A percentile compares a stretch with the other conserved stretches of the same genome.
phyloP scores from a whole-genome alignment of 208 protist genomes.

The Trichomonas vaginalis region DNA sequence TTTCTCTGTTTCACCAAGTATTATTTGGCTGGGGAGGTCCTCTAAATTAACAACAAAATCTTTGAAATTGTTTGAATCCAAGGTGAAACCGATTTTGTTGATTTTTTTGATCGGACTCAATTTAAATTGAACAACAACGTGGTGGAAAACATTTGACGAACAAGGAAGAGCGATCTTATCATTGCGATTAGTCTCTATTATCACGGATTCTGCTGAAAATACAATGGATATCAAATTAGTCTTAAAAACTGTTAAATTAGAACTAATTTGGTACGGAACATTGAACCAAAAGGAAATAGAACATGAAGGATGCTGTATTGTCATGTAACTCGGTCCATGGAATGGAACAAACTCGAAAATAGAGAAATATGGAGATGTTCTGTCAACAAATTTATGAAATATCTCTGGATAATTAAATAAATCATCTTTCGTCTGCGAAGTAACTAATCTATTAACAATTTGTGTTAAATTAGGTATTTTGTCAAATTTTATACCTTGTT shows the following conservation, averaged over 20 bases:
- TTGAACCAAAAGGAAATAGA: neutral
- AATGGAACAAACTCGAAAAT: neutral
- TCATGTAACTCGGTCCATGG: neutral
- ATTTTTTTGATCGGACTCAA: neutral
- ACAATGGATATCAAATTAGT: neutral
- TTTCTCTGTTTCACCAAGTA: neutral
- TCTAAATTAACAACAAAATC: neutral
- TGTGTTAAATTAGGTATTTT: neutral
- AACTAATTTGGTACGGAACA: neutral
- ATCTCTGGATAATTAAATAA: neutral
- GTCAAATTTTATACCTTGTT: neutral
- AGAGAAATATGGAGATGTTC: neutral
- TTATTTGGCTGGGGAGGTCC: neutral
- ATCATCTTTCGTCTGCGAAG: neutral
- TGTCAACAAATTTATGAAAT: neutral
- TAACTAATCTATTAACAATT: neutral
- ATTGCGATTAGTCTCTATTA: neutral
- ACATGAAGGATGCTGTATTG: too few relatives aligned
- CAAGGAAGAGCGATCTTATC: neutral
- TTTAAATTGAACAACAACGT: neutral
- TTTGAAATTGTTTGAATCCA: too few relatives aligned
- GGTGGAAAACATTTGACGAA: neutral
- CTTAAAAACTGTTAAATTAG: neutral
- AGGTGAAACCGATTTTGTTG: neutral
- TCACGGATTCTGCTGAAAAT: neutral